Percentiles rank a stretch among this genome's conserved stretches.
Evolutionary conservation across 23 red algal genomes (phyloP).

Genomic region (Chondrus crispus): DNA sequence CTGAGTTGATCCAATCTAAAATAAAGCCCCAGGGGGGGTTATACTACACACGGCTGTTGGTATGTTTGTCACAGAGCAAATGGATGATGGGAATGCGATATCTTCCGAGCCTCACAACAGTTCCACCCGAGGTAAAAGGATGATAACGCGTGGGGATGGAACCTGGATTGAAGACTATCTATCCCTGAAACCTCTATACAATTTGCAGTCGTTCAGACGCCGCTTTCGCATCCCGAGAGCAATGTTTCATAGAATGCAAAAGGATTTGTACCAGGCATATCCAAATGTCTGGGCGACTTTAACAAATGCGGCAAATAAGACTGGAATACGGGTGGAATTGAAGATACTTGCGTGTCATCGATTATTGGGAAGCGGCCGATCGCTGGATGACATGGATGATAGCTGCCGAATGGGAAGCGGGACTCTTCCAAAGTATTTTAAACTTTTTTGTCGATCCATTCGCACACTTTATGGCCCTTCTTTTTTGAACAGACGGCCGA

Average conservation of each 20-base stretch:
- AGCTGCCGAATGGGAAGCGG: background rate
- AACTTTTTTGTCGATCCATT: background rate
- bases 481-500: background rate
- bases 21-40: too few species aligned
- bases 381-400: slow-evolving; percentile 30
- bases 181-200: background rate
- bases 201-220: background rate
- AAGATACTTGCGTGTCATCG: background rate
- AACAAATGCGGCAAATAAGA: background rate
- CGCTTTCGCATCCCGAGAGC: slow-evolving; percentile 12
- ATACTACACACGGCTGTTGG: too few species aligned
- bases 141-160: background rate
- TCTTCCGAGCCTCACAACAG: too few species aligned
- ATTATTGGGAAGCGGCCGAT: background rate
- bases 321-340: background rate
- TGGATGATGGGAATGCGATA: too few species aligned
- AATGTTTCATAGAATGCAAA: background rate
- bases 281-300: background rate
- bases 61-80: too few species aligned
- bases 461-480: background rate
- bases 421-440: background rate
- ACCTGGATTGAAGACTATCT: slow-evolving; percentile 8
- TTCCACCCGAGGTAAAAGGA: too few species aligned
- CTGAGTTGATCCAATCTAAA: too few species aligned
- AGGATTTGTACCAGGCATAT: background rate